These are phyloP conservation scores for Setaria viridis DNA, from an alignment of 202 grass and related monocot species.

Conservation along the genomic window DNA sequence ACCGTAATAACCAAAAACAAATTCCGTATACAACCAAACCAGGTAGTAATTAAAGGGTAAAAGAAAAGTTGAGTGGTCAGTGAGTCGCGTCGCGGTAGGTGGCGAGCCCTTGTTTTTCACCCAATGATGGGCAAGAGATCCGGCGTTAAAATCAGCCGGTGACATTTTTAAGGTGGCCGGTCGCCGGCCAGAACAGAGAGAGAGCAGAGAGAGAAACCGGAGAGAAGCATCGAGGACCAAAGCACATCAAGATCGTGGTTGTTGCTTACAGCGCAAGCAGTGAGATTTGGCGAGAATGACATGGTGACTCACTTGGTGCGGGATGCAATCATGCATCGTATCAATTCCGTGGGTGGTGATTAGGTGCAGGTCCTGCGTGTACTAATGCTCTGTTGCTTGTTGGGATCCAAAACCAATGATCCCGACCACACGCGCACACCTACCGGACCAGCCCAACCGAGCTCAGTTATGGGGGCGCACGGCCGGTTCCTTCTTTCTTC, in stretches of 20 bases:
- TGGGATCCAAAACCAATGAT: background rate
- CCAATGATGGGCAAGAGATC: slow-evolving; percentile 18
- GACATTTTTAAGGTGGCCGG: slow-evolving; percentile 36
- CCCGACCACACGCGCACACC: background rate
- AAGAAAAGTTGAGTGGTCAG: background rate
- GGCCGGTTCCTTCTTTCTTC: background rate
- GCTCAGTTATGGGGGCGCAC: background rate
- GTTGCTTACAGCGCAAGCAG: slow-evolving; percentile 31
- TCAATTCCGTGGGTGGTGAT: slow-evolving; percentile 4
- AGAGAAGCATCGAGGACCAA: background rate
- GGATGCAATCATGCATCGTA: background rate
- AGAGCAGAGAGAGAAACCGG: background rate
- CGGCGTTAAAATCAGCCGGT: slow-evolving; percentile 18
- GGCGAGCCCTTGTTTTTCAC: slow-evolving; percentile 18
- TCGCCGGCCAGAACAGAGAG: background rate
- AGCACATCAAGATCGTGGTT: background rate
- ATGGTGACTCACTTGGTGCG: background rate
- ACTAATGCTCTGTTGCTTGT: background rate
- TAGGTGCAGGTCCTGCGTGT: background rate
- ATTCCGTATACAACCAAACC: background rate
- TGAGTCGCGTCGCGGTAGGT: slow-evolving; percentile 9
- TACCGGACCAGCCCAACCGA: slow-evolving; percentile 6
- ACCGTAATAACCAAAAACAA: background rate
- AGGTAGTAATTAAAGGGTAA: background rate
- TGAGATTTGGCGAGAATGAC: slow-evolving; percentile 14